Percentiles rank a stretch among this genome's conserved stretches.
These are phyloP conservation scores for Stemphylium vesicarium DNA, from an alignment of 2,329 filamentous ascomycete species.

Conservation along the genomic window DNA sequence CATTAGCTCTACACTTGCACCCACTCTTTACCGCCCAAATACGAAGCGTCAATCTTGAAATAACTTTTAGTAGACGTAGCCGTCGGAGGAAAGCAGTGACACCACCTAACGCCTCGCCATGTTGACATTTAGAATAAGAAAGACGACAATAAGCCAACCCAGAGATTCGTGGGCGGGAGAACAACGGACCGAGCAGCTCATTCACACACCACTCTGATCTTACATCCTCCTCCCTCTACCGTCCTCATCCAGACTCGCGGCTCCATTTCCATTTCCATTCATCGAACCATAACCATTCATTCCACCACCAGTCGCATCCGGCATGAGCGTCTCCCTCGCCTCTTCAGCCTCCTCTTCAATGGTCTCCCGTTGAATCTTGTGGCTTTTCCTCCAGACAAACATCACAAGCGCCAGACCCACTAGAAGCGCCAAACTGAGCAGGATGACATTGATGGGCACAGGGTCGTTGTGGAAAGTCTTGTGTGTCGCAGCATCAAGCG, in stretches of 20 bases:
- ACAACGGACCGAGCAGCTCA: no score
- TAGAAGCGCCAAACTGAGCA: conserved; percentile 66
- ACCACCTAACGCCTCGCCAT: no score
- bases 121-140: no score
- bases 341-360: conserved; percentile 47
- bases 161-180: no score
- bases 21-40: no score
- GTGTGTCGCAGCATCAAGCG: conserved; percentile 79
- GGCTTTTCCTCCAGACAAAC: conserved; percentile 66
- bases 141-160: no score
- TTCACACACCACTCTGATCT: background rate
- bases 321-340: conserved; percentile 47
- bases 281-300: conserved; percentile 32
- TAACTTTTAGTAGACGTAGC: no score
- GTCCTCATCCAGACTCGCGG: conserved; percentile 22
- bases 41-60: no score
- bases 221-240: conserved; percentile 26
- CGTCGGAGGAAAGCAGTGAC: no score
- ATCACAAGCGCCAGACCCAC: conserved; percentile 70
- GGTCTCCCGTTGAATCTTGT: conserved; percentile 48
- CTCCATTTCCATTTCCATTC: conserved; percentile 19
- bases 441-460: conserved; percentile 74
- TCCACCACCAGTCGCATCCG: conserved; percentile 21
- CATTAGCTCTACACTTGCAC: no score
- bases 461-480: conserved; percentile 74